Evolutionary conservation across 345 rosid genomes (phyloP).

Genomic region (Cardamine occulta): DNA sequence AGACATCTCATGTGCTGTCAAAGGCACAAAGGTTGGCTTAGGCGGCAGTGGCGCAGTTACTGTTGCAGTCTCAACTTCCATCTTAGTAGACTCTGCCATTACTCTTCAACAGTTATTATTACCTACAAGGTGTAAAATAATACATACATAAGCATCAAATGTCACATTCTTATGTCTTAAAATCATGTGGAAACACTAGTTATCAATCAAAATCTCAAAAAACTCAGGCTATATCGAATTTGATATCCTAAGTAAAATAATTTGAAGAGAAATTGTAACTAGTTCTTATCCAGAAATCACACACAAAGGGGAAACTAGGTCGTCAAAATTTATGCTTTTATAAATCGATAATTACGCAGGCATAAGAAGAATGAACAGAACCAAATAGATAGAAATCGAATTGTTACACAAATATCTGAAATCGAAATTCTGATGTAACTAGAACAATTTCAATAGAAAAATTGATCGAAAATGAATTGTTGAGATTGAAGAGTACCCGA

Average conservation of each 20-base stretch:
- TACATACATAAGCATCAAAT: not conserved
- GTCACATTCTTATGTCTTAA: not conserved
- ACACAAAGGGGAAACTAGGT: not conserved
- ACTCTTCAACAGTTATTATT: not conserved
- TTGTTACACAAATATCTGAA: not conserved
- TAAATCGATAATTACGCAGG: not conserved
- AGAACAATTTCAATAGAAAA: not conserved
- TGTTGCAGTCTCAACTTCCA: slow-evolving; percentile 56
- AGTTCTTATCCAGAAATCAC: not conserved
- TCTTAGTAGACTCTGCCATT: slow-evolving; percentile 44
- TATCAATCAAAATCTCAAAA: not conserved
- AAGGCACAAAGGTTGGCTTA: slow-evolving; percentile 68
- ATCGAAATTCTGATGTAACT: not conserved
- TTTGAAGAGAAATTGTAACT: not conserved
- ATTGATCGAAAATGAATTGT: not conserved
- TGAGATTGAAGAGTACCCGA: not conserved
- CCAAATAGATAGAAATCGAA: not conserved
- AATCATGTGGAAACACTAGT: not conserved
- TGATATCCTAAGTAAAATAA: not conserved
- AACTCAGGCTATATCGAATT: not conserved
- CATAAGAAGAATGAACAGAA: not conserved
- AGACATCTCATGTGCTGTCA: slow-evolving; percentile 88
- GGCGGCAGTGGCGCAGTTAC: slow-evolving; percentile 46
- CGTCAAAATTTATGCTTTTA: too few species aligned
- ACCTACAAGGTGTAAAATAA: not conserved